Percentiles rank a stretch among this genome's conserved stretches.
Conservation (phyloP, 495 filamentous ascomycete genomes). For the Xylaria sp. region DNA sequence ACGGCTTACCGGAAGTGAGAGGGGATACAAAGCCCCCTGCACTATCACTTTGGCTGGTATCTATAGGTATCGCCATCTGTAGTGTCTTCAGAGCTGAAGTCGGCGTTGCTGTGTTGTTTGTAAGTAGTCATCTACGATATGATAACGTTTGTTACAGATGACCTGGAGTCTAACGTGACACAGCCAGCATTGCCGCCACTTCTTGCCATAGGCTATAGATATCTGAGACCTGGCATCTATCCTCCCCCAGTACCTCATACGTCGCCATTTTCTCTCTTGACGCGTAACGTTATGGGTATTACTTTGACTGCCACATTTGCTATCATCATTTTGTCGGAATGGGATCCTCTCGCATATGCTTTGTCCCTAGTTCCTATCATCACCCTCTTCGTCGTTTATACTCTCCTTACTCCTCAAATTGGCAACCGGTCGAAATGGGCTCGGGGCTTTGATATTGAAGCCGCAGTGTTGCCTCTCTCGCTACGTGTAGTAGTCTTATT, state of each 20-base stretch:
- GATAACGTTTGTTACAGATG: too few species aligned
- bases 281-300: background rate
- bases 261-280: conserved; percentile 15
- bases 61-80: conserved; percentile 4
- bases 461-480: conserved; percentile 24
- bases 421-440: background rate
- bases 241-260: background rate
- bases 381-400: conserved; percentile 27
- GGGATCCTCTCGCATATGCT: conserved; percentile 27
- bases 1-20: background rate
- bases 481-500: conserved; percentile 20
- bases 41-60: conserved; percentile 27
- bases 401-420: conserved; percentile 25
- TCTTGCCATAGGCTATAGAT: conserved; percentile 27
- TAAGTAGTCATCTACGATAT: conserved; percentile 23
- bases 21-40: background rate
- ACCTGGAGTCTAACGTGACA: background rate
- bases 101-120: conserved; percentile 18
- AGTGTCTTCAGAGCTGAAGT: conserved; percentile 24
- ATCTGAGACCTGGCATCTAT: conserved; percentile 1
- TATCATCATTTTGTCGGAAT: conserved; percentile 20
- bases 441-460: conserved; percentile 20
- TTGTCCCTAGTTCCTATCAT: conserved; percentile 27
- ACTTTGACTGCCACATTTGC: conserved; percentile 25
- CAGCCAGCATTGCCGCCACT: conserved; percentile 30